Base-by-base conservation (phyloP, 306 rosid species). In the Cicer judaicum region DNA sequence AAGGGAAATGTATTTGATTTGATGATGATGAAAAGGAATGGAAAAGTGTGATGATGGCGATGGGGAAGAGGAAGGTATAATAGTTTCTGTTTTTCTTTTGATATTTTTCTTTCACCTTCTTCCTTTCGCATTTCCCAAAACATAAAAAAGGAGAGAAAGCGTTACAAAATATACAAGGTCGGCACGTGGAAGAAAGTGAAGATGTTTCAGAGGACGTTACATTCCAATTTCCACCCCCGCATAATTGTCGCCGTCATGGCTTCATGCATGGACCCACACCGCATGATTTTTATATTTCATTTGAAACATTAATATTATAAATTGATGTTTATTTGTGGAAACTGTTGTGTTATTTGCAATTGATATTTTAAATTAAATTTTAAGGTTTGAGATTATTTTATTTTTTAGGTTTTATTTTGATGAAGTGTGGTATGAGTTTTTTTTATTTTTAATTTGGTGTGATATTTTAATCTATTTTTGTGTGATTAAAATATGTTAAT, bases 141-240 rank as follows among this genome's bases (percentile, higher is more conserved):
- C 16, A 18, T 8, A 0, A 40, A 15, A 3, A 29, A 10, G 52
- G 21, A 55, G 63, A 73, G 68, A 61, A 63, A 48, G 49, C 42
- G 64, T 63, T 74, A 78, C 55, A 66, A 48, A 65, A 18, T 14
- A 52, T 15, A 7, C 10, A 46, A 24, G 11, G 61, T 40, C 7
- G 65, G 15, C 85, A 81, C 82, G 82, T 81, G 85, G 75, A 80
- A 15, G 44, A 11, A 7, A 2, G 50, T 16, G 49, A 50, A 67
- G 49, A 11, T 3, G n/a, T 67, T 78, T 39, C 12, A 57, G 47
- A 39, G 52, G 13, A 47, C 40, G 84, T 62, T 75, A 19, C 6
- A 8, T 3, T 24, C 63, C 54, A 65, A 50, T n/a, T 50, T 29
- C 41, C 64, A 59, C 48, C 18, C 10, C 34, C 61, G 34, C 13